Percentiles rank a stretch among this genome's conserved stretches.
Conservation (phyloP, 2,329 filamentous ascomycete species). For the Epichloe festucae region DNA sequence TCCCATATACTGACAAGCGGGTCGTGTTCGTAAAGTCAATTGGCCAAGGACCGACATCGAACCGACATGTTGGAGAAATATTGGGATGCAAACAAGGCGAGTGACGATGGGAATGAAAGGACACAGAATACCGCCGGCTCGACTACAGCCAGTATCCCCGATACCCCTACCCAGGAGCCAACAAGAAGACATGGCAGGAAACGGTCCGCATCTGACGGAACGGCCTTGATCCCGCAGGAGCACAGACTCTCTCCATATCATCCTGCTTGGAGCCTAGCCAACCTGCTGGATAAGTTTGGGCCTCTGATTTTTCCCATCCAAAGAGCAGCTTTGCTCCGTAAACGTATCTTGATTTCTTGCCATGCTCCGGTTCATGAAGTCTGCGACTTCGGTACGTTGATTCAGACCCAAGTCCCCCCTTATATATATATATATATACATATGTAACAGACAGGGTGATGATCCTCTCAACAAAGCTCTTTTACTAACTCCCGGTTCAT, state of each 20-base stretch:
- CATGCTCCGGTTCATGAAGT: constrained; percentile 72
- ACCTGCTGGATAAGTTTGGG: constrained; percentile 71
- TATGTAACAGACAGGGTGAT: no score
- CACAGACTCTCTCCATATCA: constrained; percentile 66
- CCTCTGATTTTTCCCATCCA: constrained; percentile 87
- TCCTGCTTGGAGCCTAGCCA: constrained; percentile 70
- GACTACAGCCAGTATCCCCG: constrained; percentile 25
- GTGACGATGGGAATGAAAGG: constrained; percentile 13
- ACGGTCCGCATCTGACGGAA: constrained; percentile 49
- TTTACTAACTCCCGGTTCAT: not conserved
- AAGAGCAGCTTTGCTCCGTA: constrained; percentile 71
- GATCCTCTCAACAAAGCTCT: no score
- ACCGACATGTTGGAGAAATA: constrained; percentile 60
- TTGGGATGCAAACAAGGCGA: constrained; percentile 48
- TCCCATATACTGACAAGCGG: not conserved
- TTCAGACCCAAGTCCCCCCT: constrained; percentile 2
- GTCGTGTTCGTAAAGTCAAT: constrained; percentile 25
- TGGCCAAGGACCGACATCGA: constrained; percentile 53
- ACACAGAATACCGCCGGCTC: constrained; percentile 7
- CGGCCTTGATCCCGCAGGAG: constrained; percentile 42
- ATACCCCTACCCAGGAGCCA: constrained; percentile 17
- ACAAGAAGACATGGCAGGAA: constrained; percentile 39
- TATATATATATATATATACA: not conserved
- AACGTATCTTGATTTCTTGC: constrained; percentile 76
- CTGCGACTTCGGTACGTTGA: constrained; percentile 71